These are phyloP conservation scores for Xylaria sp. DNA, from an alignment of 2,329 filamentous ascomycete genomes.

Conservation along the genomic window DNA sequence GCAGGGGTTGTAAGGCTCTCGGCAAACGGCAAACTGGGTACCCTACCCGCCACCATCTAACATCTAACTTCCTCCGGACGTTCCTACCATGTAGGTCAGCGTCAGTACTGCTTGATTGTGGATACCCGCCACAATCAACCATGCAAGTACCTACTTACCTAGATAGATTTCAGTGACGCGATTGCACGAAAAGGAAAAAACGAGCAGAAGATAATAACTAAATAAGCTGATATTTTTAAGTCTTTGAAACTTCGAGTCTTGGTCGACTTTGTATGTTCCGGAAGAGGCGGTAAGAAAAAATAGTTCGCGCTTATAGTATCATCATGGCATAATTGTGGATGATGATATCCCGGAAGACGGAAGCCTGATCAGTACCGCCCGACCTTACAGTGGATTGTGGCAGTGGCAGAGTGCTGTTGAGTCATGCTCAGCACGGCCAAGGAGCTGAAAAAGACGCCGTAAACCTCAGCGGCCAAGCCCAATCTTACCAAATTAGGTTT, in stretches of 20 bases:
- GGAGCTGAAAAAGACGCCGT: constrained; percentile 26
- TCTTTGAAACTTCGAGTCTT: no score
- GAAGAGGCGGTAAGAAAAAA: not conserved
- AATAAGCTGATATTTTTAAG: not conserved
- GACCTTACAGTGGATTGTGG: constrained; percentile 1
- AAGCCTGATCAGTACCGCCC: constrained; percentile 12
- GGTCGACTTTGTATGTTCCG: not conserved
- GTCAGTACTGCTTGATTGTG: not conserved
- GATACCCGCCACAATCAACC: not conserved
- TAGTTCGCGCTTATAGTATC: not conserved
- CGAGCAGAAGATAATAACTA: not conserved
- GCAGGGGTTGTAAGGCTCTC: constrained; percentile 28
- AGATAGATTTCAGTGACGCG: no score
- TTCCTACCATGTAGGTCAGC: not conserved
- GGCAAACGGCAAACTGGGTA: constrained; percentile 30
- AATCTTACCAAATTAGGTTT: constrained; percentile 2
- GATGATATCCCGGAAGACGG: not conserved
- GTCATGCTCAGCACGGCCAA: constrained; percentile 15
- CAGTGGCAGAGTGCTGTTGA: constrained; percentile 33
- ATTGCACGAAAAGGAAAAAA: no score
- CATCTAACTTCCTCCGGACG: no score
- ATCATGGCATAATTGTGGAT: not conserved
- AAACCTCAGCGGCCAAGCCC: constrained; percentile 12
- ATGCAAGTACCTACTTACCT: not conserved
- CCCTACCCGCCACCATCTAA: constrained; percentile 5